A percentile compares a stretch with the other conserved stretches of the same genome.
phyloP scores from a whole-genome alignment of 139 green algal species.

The Raphidocelis subcapitata region DNA sequence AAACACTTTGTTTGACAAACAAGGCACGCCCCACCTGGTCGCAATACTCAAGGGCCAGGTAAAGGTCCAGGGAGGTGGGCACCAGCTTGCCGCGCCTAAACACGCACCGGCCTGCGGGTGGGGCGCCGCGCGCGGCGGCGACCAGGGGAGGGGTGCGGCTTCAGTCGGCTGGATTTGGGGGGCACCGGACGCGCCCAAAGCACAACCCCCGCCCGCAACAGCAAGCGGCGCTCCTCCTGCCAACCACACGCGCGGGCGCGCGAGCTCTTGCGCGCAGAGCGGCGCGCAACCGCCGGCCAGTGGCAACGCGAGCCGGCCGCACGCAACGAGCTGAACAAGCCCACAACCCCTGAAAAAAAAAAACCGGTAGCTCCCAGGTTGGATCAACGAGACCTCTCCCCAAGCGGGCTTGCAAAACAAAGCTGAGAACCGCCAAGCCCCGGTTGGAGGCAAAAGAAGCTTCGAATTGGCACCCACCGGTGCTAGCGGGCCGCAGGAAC shows the following conservation, averaged over 20 bases:
- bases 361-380: too few relatives aligned
- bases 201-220: neutral
- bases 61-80: conserved; percentile 72
- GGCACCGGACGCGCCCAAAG: neutral
- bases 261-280: neutral
- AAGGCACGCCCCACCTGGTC: conserved; percentile 21
- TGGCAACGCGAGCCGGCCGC: too few relatives aligned
- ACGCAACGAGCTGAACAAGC: too few relatives aligned
- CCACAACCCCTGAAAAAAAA: too few relatives aligned
- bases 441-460: neutral
- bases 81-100: conserved; percentile 66
- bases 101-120: conserved; percentile 47
- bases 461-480: conserved; percentile 29
- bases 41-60: conserved; percentile 81
- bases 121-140: neutral
- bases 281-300: neutral
- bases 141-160: neutral
- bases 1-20: too few relatives aligned
- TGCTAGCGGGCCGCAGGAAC: conserved; percentile 67
- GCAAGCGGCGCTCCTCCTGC: neutral
- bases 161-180: neutral
- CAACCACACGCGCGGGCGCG: neutral
- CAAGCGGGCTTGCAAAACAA: too few relatives aligned
- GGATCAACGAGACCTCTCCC: too few relatives aligned
- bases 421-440: too few relatives aligned